Percentiles rank a stretch among this genome's conserved stretches.
These are phyloP conservation scores for Glaciozyma antarctica DNA, from an alignment of 768 basidiomycete genomes.

Conservation along the genomic window DNA sequence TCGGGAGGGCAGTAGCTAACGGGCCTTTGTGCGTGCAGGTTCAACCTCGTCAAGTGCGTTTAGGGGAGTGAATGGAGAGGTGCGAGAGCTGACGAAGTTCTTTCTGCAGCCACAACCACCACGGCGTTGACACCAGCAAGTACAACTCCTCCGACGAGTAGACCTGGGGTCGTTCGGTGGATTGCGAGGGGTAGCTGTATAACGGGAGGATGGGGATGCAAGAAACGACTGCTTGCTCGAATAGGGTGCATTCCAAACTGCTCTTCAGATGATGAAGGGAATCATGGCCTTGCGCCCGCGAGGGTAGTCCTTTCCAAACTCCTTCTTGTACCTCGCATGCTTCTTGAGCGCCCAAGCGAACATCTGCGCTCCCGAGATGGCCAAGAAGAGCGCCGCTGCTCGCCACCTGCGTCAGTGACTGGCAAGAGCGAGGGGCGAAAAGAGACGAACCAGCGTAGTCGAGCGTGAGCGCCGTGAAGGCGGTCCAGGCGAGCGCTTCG, in stretches of 20 bases:
- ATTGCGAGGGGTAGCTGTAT: no score
- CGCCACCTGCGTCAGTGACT: background rate
- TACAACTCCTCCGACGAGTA: slow-evolving; percentile 14
- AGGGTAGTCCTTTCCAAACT: slow-evolving; percentile 82
- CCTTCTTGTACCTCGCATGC: slow-evolving; percentile 78
- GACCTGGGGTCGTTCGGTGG: no score
- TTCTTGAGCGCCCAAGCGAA: slow-evolving; percentile 81
- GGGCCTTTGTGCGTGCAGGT: slow-evolving; percentile 47
- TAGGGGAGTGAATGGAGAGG: background rate
- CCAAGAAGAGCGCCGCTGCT: slow-evolving; percentile 51
- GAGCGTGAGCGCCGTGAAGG: slow-evolving; percentile 65
- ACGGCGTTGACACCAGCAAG: slow-evolving; percentile 33
- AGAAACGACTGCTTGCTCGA: no score
- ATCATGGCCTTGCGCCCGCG: slow-evolving; percentile 48
- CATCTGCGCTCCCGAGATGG: slow-evolving; percentile 60
- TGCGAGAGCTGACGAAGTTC: background rate
- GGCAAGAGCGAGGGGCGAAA: no score
- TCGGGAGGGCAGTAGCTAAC: slow-evolving; percentile 50
- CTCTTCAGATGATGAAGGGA: slow-evolving; percentile 14
- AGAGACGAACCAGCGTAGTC: slow-evolving; percentile 57
- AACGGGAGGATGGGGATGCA: no score
- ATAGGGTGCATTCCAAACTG: no score
- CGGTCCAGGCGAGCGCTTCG: slow-evolving; percentile 67
- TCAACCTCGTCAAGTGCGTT: slow-evolving; percentile 71
- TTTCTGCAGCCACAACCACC: slow-evolving; percentile 30